These are phyloP conservation scores for Trichocladium uniseriatum DNA, from an alignment of 495 filamentous ascomycete species.

Conservation along the genomic window DNA sequence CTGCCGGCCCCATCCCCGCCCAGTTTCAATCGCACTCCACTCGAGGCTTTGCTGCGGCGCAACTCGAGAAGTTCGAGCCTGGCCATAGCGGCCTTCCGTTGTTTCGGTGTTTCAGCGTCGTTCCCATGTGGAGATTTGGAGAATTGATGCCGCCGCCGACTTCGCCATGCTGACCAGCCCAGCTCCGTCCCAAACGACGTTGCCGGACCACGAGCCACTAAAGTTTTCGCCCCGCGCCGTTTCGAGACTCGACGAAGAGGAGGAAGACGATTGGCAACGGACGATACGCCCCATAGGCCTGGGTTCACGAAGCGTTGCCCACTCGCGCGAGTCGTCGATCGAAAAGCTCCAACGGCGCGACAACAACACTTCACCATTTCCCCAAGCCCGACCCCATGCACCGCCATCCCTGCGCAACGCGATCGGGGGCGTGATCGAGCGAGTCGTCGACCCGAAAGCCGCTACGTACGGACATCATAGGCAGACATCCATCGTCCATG, in stretches of 20 bases:
- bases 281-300: slow-evolving; percentile 32
- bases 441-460: slow-evolving; percentile 41
- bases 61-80: no score
- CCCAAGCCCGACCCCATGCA: slow-evolving; percentile 27
- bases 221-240: slow-evolving; percentile 38
- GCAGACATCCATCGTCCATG: slow-evolving; percentile 91
- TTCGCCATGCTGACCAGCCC: slow-evolving; percentile 18
- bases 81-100: background rate
- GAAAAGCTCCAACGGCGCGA: slow-evolving; percentile 46
- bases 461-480: slow-evolving; percentile 76
- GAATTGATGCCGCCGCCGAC: background rate
- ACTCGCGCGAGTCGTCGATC: slow-evolving; percentile 42
- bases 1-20: background rate
- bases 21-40: slow-evolving; percentile 12
- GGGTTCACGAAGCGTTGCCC: slow-evolving; percentile 32
- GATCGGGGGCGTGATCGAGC: slow-evolving; percentile 53
- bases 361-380: slow-evolving; percentile 31
- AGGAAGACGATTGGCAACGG: slow-evolving; percentile 37
- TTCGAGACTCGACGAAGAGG: slow-evolving; percentile 34
- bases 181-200: slow-evolving; percentile 46
- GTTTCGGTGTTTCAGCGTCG: background rate
- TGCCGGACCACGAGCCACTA: slow-evolving; percentile 40
- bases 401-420: slow-evolving; percentile 31
- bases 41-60: background rate
- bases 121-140: background rate